Conservation (phyloP, 306 rosid species). For the Geum urbanum region DNA sequence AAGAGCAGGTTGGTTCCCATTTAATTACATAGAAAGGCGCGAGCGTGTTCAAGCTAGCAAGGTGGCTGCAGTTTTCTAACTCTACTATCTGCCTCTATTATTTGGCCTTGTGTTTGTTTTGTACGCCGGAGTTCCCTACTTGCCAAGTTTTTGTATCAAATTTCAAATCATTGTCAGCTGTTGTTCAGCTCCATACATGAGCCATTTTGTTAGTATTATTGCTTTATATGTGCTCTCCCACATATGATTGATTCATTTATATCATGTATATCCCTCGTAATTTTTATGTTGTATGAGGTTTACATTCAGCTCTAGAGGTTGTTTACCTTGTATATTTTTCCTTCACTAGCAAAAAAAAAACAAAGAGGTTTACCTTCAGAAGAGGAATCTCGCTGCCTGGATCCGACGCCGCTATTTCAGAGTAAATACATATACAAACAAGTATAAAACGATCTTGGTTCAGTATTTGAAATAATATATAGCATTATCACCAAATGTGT, state of each 20-base stretch:
- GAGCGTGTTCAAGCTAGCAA: conserved; percentile 80
- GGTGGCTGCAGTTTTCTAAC: conserved; percentile 68
- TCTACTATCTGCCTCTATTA: not conserved
- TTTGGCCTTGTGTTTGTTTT: not conserved
- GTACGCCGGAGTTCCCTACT: not conserved
- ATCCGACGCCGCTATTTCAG: no score
- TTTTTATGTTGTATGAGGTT: no score
- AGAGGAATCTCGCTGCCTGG: no score
- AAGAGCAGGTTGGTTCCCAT: conserved; percentile 87
- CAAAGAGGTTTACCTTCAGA: no score
- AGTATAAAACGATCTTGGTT: no score
- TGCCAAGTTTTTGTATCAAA: not conserved
- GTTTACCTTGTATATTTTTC: no score
- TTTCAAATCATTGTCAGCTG: not conserved
- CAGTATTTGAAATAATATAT: no score
- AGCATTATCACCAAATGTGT: no score
- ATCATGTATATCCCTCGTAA: no score
- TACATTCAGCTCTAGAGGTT: no score
- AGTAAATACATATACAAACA: no score
- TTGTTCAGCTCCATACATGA: conserved; percentile 17
- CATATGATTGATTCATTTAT: not conserved
- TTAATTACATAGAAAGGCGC: conserved; percentile 67
- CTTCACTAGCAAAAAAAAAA: no score
- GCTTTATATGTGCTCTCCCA: not conserved
- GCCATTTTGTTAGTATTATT: conserved; percentile 3